Evolutionary conservation across 2,329 filamentous ascomycete genomes (phyloP).

Genomic region (Neoscytalidium dimidiatum): DNA sequence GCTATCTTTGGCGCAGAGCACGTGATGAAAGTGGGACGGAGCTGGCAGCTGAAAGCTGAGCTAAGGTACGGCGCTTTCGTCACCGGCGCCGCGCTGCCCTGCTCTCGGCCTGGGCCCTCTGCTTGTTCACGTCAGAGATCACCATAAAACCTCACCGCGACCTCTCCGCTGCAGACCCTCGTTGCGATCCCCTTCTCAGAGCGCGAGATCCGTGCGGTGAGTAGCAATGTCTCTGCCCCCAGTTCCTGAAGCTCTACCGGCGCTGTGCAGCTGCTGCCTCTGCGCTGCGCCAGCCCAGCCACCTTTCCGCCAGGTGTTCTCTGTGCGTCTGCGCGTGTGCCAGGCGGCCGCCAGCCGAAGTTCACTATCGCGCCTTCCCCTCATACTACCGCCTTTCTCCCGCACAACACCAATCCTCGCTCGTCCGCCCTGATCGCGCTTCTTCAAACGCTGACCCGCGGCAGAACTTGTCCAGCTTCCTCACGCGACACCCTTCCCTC

Average conservation of each 20-base stretch:
- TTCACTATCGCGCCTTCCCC: slow-evolving; percentile 9
- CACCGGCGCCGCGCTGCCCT: slow-evolving; percentile 16
- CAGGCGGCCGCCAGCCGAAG: slow-evolving; percentile 1
- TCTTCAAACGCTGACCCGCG: slow-evolving; percentile 3
- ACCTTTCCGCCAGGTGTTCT: slow-evolving; percentile 31
- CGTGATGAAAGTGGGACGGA: not conserved
- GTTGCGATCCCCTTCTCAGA: not conserved
- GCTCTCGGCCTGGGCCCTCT: slow-evolving; percentile 10
- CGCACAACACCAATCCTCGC: not conserved
- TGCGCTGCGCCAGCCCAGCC: slow-evolving; percentile 27
- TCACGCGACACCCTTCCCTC: slow-evolving; percentile 31
- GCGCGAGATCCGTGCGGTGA: slow-evolving; percentile 27
- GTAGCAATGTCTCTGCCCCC: slow-evolving; percentile 24
- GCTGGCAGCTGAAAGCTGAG: slow-evolving; percentile 2
- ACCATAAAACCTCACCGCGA: slow-evolving; percentile 11
- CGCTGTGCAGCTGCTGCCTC: slow-evolving; percentile 1
- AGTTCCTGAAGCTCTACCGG: not conserved
- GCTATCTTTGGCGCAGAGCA: slow-evolving; percentile 11
- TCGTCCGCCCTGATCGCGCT: not conserved
- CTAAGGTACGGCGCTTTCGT: slow-evolving; percentile 19
- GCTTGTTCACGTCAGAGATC: slow-evolving; percentile 19
- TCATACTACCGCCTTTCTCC: not conserved
- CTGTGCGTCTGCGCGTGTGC: slow-evolving; percentile 16
- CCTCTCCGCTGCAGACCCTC: not conserved
- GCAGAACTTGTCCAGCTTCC: slow-evolving; percentile 20